Percentiles rank a stretch among this genome's conserved stretches.
These are phyloP conservation scores for Sugiyamaella lignohabitans DNA, from an alignment of 805 yeast species.

Conservation along the genomic window DNA sequence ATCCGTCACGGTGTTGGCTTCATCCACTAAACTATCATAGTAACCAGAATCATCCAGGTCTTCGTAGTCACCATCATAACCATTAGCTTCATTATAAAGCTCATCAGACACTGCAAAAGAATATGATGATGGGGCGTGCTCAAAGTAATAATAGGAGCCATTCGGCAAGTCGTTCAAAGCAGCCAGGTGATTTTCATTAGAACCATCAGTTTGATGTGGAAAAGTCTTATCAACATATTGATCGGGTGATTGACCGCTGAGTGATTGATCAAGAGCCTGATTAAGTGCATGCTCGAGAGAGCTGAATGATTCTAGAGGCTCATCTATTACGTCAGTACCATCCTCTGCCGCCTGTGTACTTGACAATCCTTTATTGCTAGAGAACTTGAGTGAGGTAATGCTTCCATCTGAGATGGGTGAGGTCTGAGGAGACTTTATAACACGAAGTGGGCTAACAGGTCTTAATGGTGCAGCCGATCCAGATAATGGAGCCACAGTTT, in stretches of 20 bases:
- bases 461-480: too few species aligned
- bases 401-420: background rate
- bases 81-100: too few species aligned
- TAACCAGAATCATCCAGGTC: conserved; percentile 32
- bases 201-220: conserved; percentile 1
- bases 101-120: background rate
- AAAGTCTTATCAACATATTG: too few species aligned
- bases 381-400: background rate
- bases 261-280: too few species aligned
- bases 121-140: background rate
- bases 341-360: background rate
- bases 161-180: too few species aligned
- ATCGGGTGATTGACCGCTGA: too few species aligned
- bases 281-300: too few species aligned
- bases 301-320: background rate
- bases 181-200: background rate
- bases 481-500: too few species aligned
- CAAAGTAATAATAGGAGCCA: too few species aligned
- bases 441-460: background rate
- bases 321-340: background rate
- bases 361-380: background rate
- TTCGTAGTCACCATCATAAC: conserved; percentile 23
- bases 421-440: background rate
- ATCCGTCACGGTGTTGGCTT: conserved; percentile 45
- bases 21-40: conserved; percentile 44